Conservation (phyloP, 805 yeast species). For the Metschnikowia bowlesiae region DNA sequence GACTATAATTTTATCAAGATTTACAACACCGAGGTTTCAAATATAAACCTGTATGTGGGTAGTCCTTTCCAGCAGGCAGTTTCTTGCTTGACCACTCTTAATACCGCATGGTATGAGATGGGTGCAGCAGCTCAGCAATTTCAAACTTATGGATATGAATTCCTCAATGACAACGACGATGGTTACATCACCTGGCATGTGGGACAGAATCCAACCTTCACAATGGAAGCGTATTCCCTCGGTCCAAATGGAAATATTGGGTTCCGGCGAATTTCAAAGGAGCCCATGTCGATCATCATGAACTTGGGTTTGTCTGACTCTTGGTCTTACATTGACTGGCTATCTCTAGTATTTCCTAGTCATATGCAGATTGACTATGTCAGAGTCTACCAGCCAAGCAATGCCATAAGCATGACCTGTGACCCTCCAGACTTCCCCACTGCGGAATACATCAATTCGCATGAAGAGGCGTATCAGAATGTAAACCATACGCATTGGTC, state of each 20-base stretch:
- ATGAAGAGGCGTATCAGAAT: slow-evolving; percentile 31
- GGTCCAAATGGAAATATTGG: slow-evolving; percentile 40
- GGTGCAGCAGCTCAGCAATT: slow-evolving; percentile 50
- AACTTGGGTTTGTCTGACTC: slow-evolving; percentile 37
- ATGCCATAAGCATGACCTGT: slow-evolving; percentile 27
- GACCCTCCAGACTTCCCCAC: slow-evolving; percentile 39
- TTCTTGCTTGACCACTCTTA: slow-evolving; percentile 75
- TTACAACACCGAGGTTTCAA: slow-evolving; percentile 61
- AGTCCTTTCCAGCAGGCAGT: slow-evolving; percentile 94
- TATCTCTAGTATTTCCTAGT: slow-evolving; percentile 32
- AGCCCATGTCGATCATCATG: slow-evolving; percentile 37
- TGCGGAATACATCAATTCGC: slow-evolving; percentile 29
- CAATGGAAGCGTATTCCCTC: slow-evolving; percentile 28
- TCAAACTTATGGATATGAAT: slow-evolving; percentile 79
- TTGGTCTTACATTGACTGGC: slow-evolving; percentile 40
- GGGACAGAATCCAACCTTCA: slow-evolving; percentile 49
- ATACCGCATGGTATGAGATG: slow-evolving; percentile 74
- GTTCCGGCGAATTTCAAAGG: slow-evolving; percentile 32
- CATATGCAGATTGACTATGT: slow-evolving; percentile 36
- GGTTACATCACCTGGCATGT: slow-evolving; percentile 88
- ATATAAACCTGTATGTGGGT: slow-evolving; percentile 86
- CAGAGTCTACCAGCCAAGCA: slow-evolving; percentile 37
- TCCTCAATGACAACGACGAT: slow-evolving; percentile 55
- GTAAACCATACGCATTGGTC: slow-evolving; percentile 35
- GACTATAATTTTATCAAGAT: slow-evolving; percentile 78